phyloP scores from a whole-genome alignment of 2,329 filamentous ascomycete genomes.

The Ophiognomonia clavigignenti-juglandacearum region DNA sequence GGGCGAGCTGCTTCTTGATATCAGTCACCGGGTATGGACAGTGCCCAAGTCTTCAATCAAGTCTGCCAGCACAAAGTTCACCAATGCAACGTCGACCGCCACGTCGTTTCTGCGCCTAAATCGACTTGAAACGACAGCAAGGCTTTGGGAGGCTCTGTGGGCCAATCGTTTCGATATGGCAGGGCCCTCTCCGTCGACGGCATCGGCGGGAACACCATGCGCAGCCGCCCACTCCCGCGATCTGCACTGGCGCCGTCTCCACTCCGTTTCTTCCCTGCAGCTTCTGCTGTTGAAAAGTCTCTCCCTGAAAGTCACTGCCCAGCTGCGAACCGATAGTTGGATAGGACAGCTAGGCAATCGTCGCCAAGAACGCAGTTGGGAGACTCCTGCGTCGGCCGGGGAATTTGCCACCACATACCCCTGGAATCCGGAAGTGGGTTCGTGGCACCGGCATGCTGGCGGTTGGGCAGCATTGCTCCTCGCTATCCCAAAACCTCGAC shows the following conservation, averaged over 20 bases:
- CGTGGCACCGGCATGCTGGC: constrained; percentile 1
- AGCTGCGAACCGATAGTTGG: too few relatives aligned
- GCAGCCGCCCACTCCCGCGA: constrained; percentile 3
- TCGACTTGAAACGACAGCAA: constrained; percentile 22
- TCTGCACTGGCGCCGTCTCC: constrained; percentile 1
- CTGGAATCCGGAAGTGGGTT: constrained; percentile 9
- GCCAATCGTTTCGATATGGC: constrained; percentile 21
- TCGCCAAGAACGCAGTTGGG: not conserved
- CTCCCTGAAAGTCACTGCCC: too few relatives aligned
- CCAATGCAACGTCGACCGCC: too few relatives aligned
- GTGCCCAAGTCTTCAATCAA: too few relatives aligned
- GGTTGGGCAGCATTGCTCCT: constrained; percentile 12
- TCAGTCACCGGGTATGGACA: too few relatives aligned
- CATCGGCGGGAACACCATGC: too few relatives aligned
- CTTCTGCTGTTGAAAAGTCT: not conserved
- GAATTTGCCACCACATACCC: too few relatives aligned
- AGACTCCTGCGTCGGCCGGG: too few relatives aligned
- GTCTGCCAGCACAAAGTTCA: too few relatives aligned
- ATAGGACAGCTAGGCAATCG: not conserved
- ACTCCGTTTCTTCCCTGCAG: constrained; percentile 1
- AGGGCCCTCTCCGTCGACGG: constrained; percentile 5
- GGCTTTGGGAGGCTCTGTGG: constrained; percentile 18
- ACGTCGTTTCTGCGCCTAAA: too few relatives aligned
- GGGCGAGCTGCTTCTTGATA: too few relatives aligned
- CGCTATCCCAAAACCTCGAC: constrained; percentile 7